phyloP scores from a whole-genome alignment of 1,284 basidiomycete species.

The Coriolopsis trogii region DNA sequence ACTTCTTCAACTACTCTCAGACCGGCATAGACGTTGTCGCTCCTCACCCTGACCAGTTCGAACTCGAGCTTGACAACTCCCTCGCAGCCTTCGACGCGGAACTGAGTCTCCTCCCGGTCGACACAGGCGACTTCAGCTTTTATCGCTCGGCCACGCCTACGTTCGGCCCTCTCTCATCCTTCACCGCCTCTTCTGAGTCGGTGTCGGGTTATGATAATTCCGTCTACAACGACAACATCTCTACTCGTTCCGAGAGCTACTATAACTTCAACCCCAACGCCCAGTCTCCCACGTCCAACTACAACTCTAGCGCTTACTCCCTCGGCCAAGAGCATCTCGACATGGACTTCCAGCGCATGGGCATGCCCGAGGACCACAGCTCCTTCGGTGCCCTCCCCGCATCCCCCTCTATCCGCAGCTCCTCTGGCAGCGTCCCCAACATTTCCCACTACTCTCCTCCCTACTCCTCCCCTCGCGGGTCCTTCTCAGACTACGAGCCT shows the following conservation, averaged over 20 bases:
- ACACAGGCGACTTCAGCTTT: slow-evolving; percentile 63
- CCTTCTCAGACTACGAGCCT: slow-evolving; percentile 66
- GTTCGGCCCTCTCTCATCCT: slow-evolving; percentile 72
- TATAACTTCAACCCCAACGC: slow-evolving; percentile 66
- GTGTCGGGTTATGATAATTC: slow-evolving; percentile 45
- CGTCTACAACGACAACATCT: slow-evolving; percentile 60
- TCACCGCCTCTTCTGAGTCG: slow-evolving; percentile 79
- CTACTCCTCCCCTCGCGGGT: slow-evolving; percentile 43
- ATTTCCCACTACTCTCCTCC: slow-evolving; percentile 31
- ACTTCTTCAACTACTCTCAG: slow-evolving; percentile 67
- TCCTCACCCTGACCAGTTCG: slow-evolving; percentile 79
- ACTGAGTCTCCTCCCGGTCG: slow-evolving; percentile 63
- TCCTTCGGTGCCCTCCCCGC: slow-evolving; percentile 62
- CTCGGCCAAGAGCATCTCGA: slow-evolving; percentile 62
- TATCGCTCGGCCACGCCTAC: slow-evolving; percentile 63
- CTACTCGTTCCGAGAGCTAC: slow-evolving; percentile 66
- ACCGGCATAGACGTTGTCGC: slow-evolving; percentile 67
- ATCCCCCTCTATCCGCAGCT: slow-evolving; percentile 59
- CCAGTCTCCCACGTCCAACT: slow-evolving; percentile 55
- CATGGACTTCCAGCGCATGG: slow-evolving; percentile 69
- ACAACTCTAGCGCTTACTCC: slow-evolving; percentile 71
- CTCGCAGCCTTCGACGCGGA: slow-evolving; percentile 67
- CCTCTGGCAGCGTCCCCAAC: slow-evolving; percentile 38
- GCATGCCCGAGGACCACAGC: slow-evolving; percentile 34
- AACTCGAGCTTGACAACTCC: slow-evolving; percentile 72